Conservation (phyloP, 345 rosid genomes). For the Syzygium aqueum region DNA sequence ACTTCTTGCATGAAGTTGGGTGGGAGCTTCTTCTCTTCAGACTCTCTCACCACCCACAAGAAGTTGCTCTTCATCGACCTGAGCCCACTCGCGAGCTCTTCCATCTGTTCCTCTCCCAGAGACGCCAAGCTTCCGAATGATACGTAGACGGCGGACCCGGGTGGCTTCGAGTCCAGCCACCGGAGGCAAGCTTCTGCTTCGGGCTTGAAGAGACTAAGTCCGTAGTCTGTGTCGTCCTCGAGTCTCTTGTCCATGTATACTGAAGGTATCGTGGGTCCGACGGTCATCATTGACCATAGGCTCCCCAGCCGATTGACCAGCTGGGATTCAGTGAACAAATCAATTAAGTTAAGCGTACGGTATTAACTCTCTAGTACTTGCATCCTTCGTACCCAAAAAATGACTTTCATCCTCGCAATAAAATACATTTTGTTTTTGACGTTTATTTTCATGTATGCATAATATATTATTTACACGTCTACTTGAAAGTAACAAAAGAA, state of each 20-base stretch:
- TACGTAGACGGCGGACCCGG: conserved; percentile 32
- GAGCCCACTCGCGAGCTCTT: conserved; percentile 36
- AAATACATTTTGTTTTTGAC: conserved; percentile 21
- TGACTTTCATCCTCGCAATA: conserved; percentile 29
- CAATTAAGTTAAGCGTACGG: background rate
- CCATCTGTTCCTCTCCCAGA: conserved; percentile 38
- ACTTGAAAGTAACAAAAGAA: background rate
- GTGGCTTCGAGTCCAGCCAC: conserved; percentile 37
- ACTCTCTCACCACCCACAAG: conserved; percentile 55
- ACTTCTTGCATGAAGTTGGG: conserved; percentile 19
- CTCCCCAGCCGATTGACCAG: conserved; percentile 32
- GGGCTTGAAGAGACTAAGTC: conserved; percentile 31
- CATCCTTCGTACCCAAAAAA: conserved; percentile 12
- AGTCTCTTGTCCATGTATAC: conserved; percentile 35
- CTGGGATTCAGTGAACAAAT: conserved; percentile 2
- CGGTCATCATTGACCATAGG: conserved; percentile 26
- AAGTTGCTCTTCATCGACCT: conserved; percentile 24
- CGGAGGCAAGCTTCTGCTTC: conserved; percentile 16
- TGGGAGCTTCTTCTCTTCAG: conserved; percentile 37
- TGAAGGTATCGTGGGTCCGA: conserved; percentile 54
- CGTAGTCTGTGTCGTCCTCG: conserved; percentile 46
- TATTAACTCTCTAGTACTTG: background rate
- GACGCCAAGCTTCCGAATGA: conserved; percentile 49
- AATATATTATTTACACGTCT: background rate
- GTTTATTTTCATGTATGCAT: background rate